Percentiles rank a stretch among this genome's conserved stretches.
Conservation (phyloP, 495 filamentous ascomycete genomes). For the Massariosphaeria phaeospora region DNA sequence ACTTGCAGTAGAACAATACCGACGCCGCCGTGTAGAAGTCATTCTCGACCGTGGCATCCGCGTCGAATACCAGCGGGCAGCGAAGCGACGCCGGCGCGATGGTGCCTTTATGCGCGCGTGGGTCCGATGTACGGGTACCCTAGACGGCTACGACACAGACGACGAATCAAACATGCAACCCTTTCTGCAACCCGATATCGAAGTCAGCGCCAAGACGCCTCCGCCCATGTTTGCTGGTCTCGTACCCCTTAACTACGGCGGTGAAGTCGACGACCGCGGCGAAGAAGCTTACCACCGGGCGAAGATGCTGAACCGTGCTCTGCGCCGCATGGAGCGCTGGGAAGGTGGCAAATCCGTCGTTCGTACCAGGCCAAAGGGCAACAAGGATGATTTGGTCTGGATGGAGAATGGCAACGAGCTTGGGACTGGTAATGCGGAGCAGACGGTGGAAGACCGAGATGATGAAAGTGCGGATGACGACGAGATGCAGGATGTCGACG, state of each 20-base stretch:
- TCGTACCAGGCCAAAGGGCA: slow-evolving; percentile 11
- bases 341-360: slow-evolving; percentile 20
- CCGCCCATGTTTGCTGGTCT: slow-evolving; percentile 24
- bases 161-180: slow-evolving; percentile 50
- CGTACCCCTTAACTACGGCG: slow-evolving; percentile 14
- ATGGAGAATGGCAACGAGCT: slow-evolving; percentile 7
- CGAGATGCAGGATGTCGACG: slow-evolving; percentile 21
- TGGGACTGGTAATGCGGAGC: slow-evolving; percentile 13
- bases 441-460: slow-evolving; percentile 8
- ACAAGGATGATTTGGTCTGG: slow-evolving; percentile 8
- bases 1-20: slow-evolving; percentile 82
- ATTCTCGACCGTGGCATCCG: slow-evolving; percentile 70
- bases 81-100: slow-evolving; percentile 48
- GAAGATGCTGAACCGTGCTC: slow-evolving; percentile 25
- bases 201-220: slow-evolving; percentile 4
- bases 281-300: slow-evolving; percentile 36
- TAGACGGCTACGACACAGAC: slow-evolving; percentile 70
- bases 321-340: slow-evolving; percentile 38
- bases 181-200: slow-evolving; percentile 8
- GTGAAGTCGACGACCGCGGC: slow-evolving; percentile 34
- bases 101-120: slow-evolving; percentile 63
- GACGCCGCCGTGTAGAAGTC: slow-evolving; percentile 81
- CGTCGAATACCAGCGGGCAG: slow-evolving; percentile 39
- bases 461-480: slow-evolving; percentile 20
- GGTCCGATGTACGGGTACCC: slow-evolving; percentile 60